Evolutionary conservation across 106 monocot genomes (phyloP).

Genomic region (Posidonia australis): DNA sequence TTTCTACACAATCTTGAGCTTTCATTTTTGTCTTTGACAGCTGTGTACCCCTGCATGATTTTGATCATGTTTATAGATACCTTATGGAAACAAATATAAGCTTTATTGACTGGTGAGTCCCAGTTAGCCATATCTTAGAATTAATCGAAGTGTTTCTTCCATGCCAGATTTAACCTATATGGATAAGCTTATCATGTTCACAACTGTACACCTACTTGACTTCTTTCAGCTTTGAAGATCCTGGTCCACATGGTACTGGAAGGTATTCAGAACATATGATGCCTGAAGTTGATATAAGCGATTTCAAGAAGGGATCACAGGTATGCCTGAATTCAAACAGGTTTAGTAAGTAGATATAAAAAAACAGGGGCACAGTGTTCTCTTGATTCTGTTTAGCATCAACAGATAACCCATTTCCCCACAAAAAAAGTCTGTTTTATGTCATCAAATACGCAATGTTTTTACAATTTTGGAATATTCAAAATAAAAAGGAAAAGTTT

Average conservation of each 20-base stretch:
- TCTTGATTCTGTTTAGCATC: no score
- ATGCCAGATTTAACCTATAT: no score
- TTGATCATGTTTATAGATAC: slow-evolving; percentile 81
- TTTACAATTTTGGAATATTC: no score
- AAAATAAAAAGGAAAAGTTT: no score
- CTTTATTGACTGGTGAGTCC: slow-evolving; percentile 80
- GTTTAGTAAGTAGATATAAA: no score
- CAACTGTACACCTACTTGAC: no score
- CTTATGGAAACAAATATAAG: slow-evolving; percentile 86
- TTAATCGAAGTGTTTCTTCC: neutral
- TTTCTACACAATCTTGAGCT: neutral
- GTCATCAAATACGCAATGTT: no score
- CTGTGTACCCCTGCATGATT: slow-evolving; percentile 82
- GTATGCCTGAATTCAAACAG: slow-evolving; percentile 13
- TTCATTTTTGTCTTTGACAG: slow-evolving; percentile 32
- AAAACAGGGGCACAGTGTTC: no score
- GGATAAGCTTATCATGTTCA: no score
- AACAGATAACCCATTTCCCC: no score
- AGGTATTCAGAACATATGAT: slow-evolving; percentile 81
- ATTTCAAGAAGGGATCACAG: slow-evolving; percentile 95
- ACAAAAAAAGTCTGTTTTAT: no score
- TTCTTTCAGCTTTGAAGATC: slow-evolving; percentile 72
- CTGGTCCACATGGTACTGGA: slow-evolving; percentile 84
- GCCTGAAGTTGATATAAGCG: slow-evolving; percentile 79
- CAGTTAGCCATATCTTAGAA: no score